Evolutionary conservation across 2,329 filamentous ascomycete genomes (phyloP), one percentile per base, ranked within the genome.

Genomic region (Trichoderma pleuroti): DNA sequence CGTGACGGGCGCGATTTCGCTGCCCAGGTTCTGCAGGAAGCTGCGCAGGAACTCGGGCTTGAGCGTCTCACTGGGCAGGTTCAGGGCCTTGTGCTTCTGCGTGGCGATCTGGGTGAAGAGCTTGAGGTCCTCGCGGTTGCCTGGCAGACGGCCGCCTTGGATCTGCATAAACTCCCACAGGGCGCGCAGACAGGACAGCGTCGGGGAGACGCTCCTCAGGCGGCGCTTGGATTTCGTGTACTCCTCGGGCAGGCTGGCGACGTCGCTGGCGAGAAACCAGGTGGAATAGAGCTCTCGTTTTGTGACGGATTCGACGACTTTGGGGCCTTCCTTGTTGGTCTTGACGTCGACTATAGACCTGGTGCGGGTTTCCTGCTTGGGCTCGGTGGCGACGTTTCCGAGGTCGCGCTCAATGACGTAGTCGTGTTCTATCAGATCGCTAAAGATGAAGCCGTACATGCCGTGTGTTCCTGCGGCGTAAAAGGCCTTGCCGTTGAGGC

Each of bases 371-470:
- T 99, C 96, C 5, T 86, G 82, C 61, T 86, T 85, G 10, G 84
- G 73, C 52, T 85, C 80, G 0, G 90, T 91, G 24, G 88, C 78
- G 14, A 92, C 83, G 77, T 98, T 98, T 71, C 92, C 90, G 73
- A 91, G 90, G 72, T 93, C 90, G 70, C 96, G 91, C 83, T 97
- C 91, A 72, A 99, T 91, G 72, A 96, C 89, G 78, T 93, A 99
- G 76, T 94, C 91, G 80, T 99, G 96, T 76, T 91, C 87, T 75
- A 97, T 93, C 26, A 99, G 86, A 80, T 99, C 96, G 71, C 92
- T 92, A 80, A 99, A 99, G 74, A 97, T 92, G 83, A 93, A 99
- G 70, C 96, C 96, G 80, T 97, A 98, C 79, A 97, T 87, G 62
- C 96, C 96, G 78, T 98, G 93, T 3, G 92, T 89, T 64, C 90